phyloP scores from a whole-genome alignment of 257 asterid genomes.

The Solanum medicagineum region DNA sequence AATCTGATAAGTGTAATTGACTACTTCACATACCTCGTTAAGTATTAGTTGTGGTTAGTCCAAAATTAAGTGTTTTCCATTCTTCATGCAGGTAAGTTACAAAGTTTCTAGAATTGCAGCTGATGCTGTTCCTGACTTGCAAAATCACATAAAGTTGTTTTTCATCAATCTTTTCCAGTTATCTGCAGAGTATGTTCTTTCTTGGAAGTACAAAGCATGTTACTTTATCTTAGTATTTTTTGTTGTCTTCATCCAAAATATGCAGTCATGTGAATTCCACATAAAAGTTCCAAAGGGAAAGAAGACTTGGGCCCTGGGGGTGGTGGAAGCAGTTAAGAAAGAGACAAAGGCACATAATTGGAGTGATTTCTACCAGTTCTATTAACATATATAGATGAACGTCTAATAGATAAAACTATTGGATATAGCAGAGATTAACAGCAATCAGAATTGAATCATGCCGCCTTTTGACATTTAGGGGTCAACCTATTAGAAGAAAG shows the following conservation, averaged over 20 bases:
- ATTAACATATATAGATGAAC: background rate
- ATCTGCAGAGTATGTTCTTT: constrained; percentile 59
- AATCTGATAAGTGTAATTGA: constrained; percentile 61
- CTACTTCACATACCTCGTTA: background rate
- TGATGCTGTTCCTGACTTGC: constrained; percentile 68
- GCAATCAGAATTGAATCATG: background rate
- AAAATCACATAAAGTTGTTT: constrained; percentile 50
- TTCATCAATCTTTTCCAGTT: constrained; percentile 76
- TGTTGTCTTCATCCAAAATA: background rate
- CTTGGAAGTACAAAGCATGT: background rate
- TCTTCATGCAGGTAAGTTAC: constrained; percentile 49
- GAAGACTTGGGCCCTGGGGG: background rate
- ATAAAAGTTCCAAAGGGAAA: background rate
- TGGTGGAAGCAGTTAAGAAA: background rate
- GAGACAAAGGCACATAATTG: background rate
- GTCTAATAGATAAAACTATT: background rate
- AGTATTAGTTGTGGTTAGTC: background rate
- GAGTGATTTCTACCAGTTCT: background rate
- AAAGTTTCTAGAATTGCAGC: constrained; percentile 54
- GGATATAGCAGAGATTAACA: background rate
- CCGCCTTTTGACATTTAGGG: background rate
- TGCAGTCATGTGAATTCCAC: background rate
- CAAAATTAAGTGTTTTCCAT: background rate
- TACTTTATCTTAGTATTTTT: background rate
- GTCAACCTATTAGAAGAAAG: background rate